Conservation (phyloP, 306 rosid genomes). For the Lathyrus aphaca region DNA sequence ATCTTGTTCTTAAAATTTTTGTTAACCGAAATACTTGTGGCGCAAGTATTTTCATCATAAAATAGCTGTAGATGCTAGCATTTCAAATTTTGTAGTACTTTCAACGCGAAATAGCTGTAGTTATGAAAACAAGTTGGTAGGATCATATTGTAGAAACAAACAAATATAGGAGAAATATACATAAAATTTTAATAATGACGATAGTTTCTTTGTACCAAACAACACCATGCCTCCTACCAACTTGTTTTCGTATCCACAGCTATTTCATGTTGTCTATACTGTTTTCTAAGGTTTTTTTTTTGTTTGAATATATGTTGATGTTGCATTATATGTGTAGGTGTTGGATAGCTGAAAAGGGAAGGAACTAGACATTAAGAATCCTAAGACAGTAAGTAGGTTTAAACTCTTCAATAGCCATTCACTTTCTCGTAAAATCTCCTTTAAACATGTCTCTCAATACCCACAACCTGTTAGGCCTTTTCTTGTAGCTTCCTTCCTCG, state of each 20-base stretch:
- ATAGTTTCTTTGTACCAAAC: background rate
- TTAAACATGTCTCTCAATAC: background rate
- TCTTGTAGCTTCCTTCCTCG: constrained; percentile 22
- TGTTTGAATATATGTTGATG: background rate
- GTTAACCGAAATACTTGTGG: background rate
- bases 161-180: background rate
- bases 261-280: background rate
- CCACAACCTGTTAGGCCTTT: constrained; percentile 12
- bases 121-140: too few species aligned
- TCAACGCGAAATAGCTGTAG: too few species aligned
- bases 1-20: background rate
- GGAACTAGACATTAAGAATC: background rate
- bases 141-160: background rate
- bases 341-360: background rate
- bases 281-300: background rate
- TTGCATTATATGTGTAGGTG: background rate
- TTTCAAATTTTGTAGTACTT: too few species aligned
- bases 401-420: background rate
- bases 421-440: background rate
- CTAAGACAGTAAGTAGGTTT: background rate
- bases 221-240: constrained; percentile 20
- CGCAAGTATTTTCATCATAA: too few species aligned
- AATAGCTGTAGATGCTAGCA: too few species aligned
- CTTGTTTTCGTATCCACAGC: constrained; percentile 2
- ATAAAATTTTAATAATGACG: background rate